phyloP scores from a whole-genome alignment of 2,329 filamentous ascomycete species.

The Fusarium oligoseptatum region DNA sequence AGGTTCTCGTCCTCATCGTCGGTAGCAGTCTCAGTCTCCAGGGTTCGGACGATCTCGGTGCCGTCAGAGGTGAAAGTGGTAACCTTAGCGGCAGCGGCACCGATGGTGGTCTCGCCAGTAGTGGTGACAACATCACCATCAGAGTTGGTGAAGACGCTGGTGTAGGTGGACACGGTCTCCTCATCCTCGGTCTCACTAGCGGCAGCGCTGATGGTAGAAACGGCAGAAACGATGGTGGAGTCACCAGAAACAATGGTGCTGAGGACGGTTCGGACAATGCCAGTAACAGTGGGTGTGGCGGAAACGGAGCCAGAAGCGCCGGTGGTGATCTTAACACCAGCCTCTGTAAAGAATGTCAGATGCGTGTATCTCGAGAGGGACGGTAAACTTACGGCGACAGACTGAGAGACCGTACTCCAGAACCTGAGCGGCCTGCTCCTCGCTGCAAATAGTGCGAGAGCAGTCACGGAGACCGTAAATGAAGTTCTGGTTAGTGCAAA shows the following conservation, averaged over 20 bases:
- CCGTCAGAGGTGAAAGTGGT: conserved; percentile 41
- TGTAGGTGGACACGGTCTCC: conserved; percentile 46
- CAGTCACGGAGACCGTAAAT: conserved; percentile 66
- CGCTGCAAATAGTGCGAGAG: conserved; percentile 58
- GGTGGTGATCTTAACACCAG: conserved; percentile 54
- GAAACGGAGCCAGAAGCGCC: conserved; percentile 39
- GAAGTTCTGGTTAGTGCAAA: conserved; percentile 63
- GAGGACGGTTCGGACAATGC: conserved; percentile 53
- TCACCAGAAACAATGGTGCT: conserved; percentile 53
- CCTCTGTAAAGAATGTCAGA: conserved; percentile 44
- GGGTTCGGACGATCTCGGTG: conserved; percentile 37
- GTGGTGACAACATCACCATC: conserved; percentile 36
- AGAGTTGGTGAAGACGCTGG: conserved; percentile 45
- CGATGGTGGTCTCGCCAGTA: conserved; percentile 34
- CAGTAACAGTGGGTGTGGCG: conserved; percentile 36
- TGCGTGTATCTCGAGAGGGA: not conserved
- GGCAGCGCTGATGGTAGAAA: conserved; percentile 52
- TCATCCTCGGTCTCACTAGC: conserved; percentile 40
- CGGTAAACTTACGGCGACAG: conserved; percentile 54
- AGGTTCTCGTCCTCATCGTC: conserved; percentile 19
- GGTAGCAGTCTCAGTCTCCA: conserved; percentile 27
- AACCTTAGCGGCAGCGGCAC: conserved; percentile 18
- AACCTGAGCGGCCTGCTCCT: conserved; percentile 52
- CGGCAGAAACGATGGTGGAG: conserved; percentile 51
- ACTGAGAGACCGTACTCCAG: conserved; percentile 56